phyloP scores from a whole-genome alignment of 2,329 filamentous ascomycete species.

The Hypocreales sp. region DNA sequence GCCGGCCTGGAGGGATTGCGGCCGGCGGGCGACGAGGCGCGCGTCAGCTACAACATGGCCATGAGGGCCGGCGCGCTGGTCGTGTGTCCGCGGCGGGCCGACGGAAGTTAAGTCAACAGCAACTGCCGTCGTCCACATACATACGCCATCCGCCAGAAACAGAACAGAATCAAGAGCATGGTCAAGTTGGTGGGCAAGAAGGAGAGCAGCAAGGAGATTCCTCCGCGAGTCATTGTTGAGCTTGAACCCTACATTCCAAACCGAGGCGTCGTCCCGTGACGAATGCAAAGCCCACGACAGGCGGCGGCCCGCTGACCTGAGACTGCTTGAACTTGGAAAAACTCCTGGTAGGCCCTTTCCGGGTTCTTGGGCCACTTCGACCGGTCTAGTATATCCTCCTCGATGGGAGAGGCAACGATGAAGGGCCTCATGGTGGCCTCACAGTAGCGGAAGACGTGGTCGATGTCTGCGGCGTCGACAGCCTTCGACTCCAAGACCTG shows the following conservation, averaged over 20 bases:
- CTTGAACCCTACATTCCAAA: too few relatives aligned
- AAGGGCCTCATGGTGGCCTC: constrained; percentile 23
- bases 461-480: constrained; percentile 18
- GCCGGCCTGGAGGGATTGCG: constrained; percentile 2
- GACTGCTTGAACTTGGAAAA: constrained; percentile 11
- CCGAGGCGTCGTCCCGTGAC: constrained; percentile 37
- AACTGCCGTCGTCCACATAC: too few relatives aligned
- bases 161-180: too few relatives aligned
- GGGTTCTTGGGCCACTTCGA: constrained; percentile 18
- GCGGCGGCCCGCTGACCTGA: constrained; percentile 6
- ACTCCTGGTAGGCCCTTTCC: constrained; percentile 15
- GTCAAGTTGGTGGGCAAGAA: too few relatives aligned
- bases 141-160: too few relatives aligned
- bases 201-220: too few relatives aligned
- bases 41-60: constrained; percentile 49
- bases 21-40: constrained; percentile 22
- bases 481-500: constrained; percentile 9
- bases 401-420: constrained; percentile 24
- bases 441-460: constrained; percentile 16
- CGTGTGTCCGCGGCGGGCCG: constrained; percentile 36
- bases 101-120: too few relatives aligned
- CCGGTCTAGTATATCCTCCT: constrained; percentile 12
- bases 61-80: constrained; percentile 38
- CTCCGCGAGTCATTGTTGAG: too few relatives aligned
- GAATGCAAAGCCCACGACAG: constrained; percentile 48